Base-by-base conservation (phyloP, 2,329 filamentous ascomycete species). In the Trichoderma pleuroti region DNA sequence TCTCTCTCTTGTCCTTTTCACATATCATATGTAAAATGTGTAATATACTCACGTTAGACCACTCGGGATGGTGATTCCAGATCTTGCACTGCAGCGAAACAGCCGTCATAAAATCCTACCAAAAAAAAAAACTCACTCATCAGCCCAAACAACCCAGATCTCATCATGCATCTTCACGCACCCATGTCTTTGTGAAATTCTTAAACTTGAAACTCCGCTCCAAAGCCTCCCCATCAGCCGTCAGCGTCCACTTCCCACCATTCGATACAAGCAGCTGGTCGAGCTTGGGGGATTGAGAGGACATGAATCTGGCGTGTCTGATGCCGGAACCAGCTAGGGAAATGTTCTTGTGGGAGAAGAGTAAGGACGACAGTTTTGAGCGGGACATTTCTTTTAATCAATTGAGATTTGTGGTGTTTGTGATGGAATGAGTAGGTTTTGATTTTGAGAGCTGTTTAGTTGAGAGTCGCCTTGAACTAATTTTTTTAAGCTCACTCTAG, bases 1-100 rank as follows among this genome's bases (percentile, higher is more conserved):
- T 2, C 12, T 8, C 11, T 26, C 4, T n/a, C n/a, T 21, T 24
- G 6, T 11, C 5, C 30, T 2, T 52, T 67, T 36, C 4, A 30
- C 24, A 52, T 8, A 12, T 34, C 11, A 24, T 30, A 7, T 14
- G 28, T 30, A n/a, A 28, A 14, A 16, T 16, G 5, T 28, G 5
- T 7, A 12, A 2, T 2, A 2, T 5, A 78, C 84, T 74, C 80
- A 90, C 90, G 76, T 93, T 93, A 3, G 89, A 90, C 91, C 91
- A 93, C 78, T 93, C 91, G 0, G 91, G 91, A 76, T 93, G 91
- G 77, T 93, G 91, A 75, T 88, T 91, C 76, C 86, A 85, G 46
- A 87, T 78, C 76, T 91, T 91, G 80, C 90, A 92, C 75, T 92
- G 86, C 36, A 89, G 81, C 12, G 91, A 88, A 16, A 93, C 86